phyloP scores from a whole-genome alignment of 371 early-diverging fungal species.

The Cokeromyces recurvatus region DNA sequence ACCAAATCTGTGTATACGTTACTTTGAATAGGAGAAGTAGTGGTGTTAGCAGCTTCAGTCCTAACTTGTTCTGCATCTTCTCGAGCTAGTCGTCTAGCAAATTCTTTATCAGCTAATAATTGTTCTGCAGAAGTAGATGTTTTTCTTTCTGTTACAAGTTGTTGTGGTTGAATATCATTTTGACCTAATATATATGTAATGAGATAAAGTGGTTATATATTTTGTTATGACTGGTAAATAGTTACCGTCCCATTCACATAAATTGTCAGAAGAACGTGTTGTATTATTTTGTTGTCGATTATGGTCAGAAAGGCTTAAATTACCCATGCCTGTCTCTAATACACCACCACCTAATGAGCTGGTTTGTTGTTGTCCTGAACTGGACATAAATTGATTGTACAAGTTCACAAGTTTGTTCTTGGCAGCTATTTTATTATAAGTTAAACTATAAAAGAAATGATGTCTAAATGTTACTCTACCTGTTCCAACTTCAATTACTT shows the following conservation, averaged over 20 bases:
- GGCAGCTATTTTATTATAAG: conserved; percentile 20
- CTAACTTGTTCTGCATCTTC: conserved; percentile 5
- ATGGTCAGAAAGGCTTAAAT: conserved; percentile 11
- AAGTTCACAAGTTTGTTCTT: conserved; percentile 35
- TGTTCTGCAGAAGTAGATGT: conserved; percentile 24
- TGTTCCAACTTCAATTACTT: conserved; percentile 32
- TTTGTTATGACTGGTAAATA: too few species aligned
- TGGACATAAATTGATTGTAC: conserved; percentile 27
- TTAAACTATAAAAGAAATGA: too few species aligned
- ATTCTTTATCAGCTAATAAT: conserved; percentile 26
- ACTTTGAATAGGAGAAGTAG: conserved; percentile 5
- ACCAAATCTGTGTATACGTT: too few species aligned
- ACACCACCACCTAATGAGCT: not conserved
- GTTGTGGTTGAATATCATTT: not conserved
- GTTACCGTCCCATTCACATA: conserved; percentile 23
- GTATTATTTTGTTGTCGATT: not conserved
- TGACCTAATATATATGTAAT: not conserved
- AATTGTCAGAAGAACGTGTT: conserved; percentile 9
- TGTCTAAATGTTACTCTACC: too few species aligned
- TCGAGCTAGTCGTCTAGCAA: conserved; percentile 28
- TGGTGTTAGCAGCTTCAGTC: not conserved
- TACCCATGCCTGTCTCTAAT: conserved; percentile 10
- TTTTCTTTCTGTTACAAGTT: not conserved
- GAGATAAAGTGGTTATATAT: too few species aligned
- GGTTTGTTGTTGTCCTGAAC: conserved; percentile 4